phyloP scores from a whole-genome alignment of 2,329 filamentous ascomycete genomes.

The Diplodia corticola region DNA sequence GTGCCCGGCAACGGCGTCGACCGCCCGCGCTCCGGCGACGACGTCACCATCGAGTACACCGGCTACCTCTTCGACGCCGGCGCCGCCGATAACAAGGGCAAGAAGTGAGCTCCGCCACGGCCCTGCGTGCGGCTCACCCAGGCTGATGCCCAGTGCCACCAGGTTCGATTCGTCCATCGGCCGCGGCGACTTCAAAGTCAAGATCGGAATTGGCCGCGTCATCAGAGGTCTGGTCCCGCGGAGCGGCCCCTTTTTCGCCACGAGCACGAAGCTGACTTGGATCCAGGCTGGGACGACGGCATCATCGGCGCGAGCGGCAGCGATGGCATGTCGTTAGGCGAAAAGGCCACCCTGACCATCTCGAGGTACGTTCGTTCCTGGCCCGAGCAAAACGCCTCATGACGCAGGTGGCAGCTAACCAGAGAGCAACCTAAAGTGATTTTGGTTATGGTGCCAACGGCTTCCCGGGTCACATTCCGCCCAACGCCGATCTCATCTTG shows the following conservation, averaged over 20 bases:
- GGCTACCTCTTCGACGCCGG: slow-evolving; percentile 77
- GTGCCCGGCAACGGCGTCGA: slow-evolving; percentile 61
- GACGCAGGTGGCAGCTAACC: slow-evolving; percentile 22
- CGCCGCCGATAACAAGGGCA: slow-evolving; percentile 65
- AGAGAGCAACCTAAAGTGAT: slow-evolving; percentile 33
- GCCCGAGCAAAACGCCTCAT: slow-evolving; percentile 21
- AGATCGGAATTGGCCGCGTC: slow-evolving; percentile 80
- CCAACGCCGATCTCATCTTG: slow-evolving; percentile 78
- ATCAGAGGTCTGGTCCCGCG: slow-evolving; percentile 69
- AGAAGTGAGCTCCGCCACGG: slow-evolving; percentile 58
- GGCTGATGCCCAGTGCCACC: background rate
- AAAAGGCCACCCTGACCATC: slow-evolving; percentile 85
- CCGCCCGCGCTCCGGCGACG: slow-evolving; percentile 66
- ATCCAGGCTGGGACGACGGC: slow-evolving; percentile 62
- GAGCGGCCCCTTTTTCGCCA: slow-evolving; percentile 26
- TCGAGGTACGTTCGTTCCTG: slow-evolving; percentile 60
- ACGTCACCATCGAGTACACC: slow-evolving; percentile 85
- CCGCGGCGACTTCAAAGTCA: slow-evolving; percentile 71
- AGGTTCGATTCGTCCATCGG: slow-evolving; percentile 90
- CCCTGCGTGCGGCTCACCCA: background rate
- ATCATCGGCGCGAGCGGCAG: slow-evolving; percentile 52
- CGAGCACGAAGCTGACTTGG: slow-evolving; percentile 22
- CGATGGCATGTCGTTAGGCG: slow-evolving; percentile 80
- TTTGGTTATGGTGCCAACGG: slow-evolving; percentile 51
- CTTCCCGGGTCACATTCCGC: slow-evolving; percentile 75